Conservation (phyloP, 768 basidiomycete genomes). For the Chlorophyllum brunneum region DNA sequence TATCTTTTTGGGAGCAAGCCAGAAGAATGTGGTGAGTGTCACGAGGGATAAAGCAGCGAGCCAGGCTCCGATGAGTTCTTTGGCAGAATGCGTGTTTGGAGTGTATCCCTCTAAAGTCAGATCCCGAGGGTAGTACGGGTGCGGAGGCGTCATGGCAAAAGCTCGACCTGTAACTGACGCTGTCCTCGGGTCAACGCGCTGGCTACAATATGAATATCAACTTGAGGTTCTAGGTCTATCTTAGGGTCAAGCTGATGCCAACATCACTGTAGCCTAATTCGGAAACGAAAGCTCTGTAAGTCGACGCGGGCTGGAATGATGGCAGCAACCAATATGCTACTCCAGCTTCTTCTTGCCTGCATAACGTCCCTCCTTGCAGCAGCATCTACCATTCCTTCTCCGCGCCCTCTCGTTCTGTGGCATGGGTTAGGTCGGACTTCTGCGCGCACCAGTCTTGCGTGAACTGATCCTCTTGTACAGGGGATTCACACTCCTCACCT, state of each 20-base stretch:
- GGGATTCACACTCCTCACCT: constrained; percentile 72
- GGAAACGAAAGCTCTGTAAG: too few relatives aligned
- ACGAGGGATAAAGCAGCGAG: background rate
- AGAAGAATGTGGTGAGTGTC: background rate
- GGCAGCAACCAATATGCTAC: background rate
- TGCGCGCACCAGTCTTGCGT: background rate
- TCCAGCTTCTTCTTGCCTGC: background rate
- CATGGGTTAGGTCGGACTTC: constrained; percentile 55
- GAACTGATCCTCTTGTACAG: constrained; percentile 41
- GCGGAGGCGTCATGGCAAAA: background rate
- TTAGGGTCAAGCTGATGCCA: background rate
- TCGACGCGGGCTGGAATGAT: background rate
- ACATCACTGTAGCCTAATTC: background rate
- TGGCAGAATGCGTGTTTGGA: constrained; percentile 11
- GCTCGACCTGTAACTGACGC: background rate
- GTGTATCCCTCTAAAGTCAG: constrained; percentile 1
- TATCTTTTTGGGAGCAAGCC: constrained; percentile 10
- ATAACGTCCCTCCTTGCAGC: background rate
- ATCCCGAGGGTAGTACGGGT: constrained; percentile 13
- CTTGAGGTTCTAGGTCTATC: background rate
- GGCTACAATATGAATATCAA: background rate
- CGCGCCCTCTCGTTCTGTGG: constrained; percentile 69
- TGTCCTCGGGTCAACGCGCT: too few relatives aligned
- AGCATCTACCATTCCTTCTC: constrained; percentile 8
- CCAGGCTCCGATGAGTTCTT: constrained; percentile 11